Evolutionary conservation across 441 rosid genomes (phyloP).

Genomic region (Erysimum cheiri): DNA sequence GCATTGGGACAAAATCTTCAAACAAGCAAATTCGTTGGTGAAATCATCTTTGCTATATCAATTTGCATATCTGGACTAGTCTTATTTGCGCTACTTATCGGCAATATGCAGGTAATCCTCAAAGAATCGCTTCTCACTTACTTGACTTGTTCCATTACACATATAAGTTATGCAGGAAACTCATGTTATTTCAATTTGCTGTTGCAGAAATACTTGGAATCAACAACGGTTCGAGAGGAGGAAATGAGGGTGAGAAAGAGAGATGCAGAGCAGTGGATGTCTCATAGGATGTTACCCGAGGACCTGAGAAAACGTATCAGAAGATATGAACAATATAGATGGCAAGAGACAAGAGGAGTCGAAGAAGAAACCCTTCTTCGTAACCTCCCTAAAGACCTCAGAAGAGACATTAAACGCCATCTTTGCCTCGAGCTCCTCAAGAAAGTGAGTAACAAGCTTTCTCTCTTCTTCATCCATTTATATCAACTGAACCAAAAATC

Average conservation of each 20-base stretch:
- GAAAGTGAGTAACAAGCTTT: slow-evolving; percentile 34
- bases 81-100: slow-evolving; percentile 53
- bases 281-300: slow-evolving; percentile 54
- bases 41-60: slow-evolving; percentile 49
- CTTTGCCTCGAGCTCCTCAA: slow-evolving; percentile 41
- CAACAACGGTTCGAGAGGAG: slow-evolving; percentile 47
- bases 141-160: not conserved
- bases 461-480: slow-evolving; percentile 3
- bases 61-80: slow-evolving; percentile 52
- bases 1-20: slow-evolving; percentile 49
- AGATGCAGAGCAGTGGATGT: slow-evolving; percentile 61
- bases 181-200: not conserved
- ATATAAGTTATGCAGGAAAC: not conserved
- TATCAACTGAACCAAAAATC: slow-evolving; percentile 3
- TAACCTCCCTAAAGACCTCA: slow-evolving; percentile 44
- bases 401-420: slow-evolving; percentile 44
- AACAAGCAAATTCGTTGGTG: slow-evolving; percentile 50
- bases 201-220: slow-evolving; percentile 53
- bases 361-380: slow-evolving; percentile 41
- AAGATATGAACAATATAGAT: slow-evolving; percentile 50
- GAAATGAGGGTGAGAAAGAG: slow-evolving; percentile 53
- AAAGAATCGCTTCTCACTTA: not conserved
- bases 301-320: slow-evolving; percentile 47
- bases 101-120: slow-evolving; percentile 54
- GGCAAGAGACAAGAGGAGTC: slow-evolving; percentile 46